Percentiles rank a stretch among this genome's conserved stretches.
phyloP scores from a whole-genome alignment of 768 basidiomycete species.

The Mycena polygramma region DNA sequence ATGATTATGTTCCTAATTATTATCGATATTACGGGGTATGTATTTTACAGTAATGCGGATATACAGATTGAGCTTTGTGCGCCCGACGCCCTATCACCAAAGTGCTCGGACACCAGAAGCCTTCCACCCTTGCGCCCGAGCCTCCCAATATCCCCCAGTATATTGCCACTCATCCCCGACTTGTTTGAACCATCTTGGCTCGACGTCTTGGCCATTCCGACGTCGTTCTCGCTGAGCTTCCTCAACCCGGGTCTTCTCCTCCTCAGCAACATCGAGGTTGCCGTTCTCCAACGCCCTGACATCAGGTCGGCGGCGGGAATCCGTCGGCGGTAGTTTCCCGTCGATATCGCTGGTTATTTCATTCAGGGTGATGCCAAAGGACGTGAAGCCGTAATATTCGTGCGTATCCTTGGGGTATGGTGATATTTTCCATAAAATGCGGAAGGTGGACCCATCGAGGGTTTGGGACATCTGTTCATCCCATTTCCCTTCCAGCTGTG shows the following conservation, averaged over 20 bases:
- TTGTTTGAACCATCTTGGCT: conserved; percentile 83
- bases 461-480: conserved; percentile 84
- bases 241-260: conserved; percentile 79
- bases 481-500: conserved; percentile 91
- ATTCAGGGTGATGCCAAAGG: conserved; percentile 84
- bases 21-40: too few relatives aligned
- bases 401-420: conserved; percentile 80
- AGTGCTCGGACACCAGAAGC: conserved; percentile 61
- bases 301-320: conserved; percentile 86
- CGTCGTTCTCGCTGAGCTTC: conserved; percentile 83
- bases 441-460: conserved; percentile 76
- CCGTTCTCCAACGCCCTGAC: conserved; percentile 88
- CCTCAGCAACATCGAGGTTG: conserved; percentile 76
- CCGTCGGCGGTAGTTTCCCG: conserved; percentile 79
- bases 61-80: neutral
- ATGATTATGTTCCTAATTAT: too few relatives aligned
- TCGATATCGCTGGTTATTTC: conserved; percentile 79
- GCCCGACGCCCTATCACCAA: conserved; percentile 63
- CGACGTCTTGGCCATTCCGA: conserved; percentile 66
- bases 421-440: conserved; percentile 81
- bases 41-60: conserved; percentile 3
- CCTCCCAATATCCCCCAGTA: conserved; percentile 88
- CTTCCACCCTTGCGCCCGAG: conserved; percentile 75
- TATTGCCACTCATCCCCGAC: conserved; percentile 82
- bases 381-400: conserved; percentile 87